Conservation (phyloP, 192 early-diverging fungal genomes). For the Diversispora eburnea region DNA sequence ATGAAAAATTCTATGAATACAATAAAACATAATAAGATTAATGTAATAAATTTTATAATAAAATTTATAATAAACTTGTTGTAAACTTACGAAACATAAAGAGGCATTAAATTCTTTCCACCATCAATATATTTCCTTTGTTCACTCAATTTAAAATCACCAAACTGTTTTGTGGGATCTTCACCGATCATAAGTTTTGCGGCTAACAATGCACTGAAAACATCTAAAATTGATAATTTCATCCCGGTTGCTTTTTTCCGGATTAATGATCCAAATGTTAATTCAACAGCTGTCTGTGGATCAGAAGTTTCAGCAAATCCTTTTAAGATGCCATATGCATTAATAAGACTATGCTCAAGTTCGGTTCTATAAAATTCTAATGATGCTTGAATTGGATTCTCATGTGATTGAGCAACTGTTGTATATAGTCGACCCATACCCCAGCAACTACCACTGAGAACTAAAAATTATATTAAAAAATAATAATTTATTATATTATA, state of each 20-base stretch:
- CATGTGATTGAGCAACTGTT: neutral
- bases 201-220: conserved; percentile 43
- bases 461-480: conserved; percentile 32
- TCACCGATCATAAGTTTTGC: conserved; percentile 42
- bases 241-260: conserved; percentile 36
- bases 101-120: conserved; percentile 67
- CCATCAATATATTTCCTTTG: conserved; percentile 49
- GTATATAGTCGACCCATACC: conserved; percentile 39
- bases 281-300: conserved; percentile 38
- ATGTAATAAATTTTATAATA: neutral
- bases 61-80: too few species aligned
- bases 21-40: neutral
- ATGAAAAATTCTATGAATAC: conserved; percentile 49
- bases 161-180: conserved; percentile 34
- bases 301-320: conserved; percentile 29
- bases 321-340: conserved; percentile 35
- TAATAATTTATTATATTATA: neutral
- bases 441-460: conserved; percentile 64
- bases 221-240: conserved; percentile 40
- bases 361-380: conserved; percentile 34
- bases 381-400: conserved; percentile 25
- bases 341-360: conserved; percentile 30
- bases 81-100: conserved; percentile 57
- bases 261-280: conserved; percentile 4
- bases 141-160: conserved; percentile 54